phyloP scores from a whole-genome alignment of 192 early-diverging fungal genomes.

The Gonapodya sp. region DNA sequence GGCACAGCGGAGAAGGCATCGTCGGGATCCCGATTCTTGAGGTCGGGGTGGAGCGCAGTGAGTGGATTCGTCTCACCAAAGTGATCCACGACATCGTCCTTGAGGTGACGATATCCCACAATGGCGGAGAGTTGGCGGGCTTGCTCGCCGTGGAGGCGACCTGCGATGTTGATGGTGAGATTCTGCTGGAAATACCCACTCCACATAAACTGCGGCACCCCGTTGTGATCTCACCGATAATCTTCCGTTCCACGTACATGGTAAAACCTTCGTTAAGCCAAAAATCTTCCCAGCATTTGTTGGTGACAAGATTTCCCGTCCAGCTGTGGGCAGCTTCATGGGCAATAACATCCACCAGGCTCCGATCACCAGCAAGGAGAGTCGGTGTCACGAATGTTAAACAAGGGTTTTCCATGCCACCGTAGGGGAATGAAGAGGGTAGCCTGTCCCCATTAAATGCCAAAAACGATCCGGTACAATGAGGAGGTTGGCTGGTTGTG shows the following conservation, averaged over 20 bases:
- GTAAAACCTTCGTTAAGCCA: constrained; percentile 98
- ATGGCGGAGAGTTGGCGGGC: constrained; percentile 75
- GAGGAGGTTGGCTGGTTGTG: constrained; percentile 11
- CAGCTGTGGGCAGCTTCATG: constrained; percentile 92
- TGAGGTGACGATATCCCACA: constrained; percentile 66
- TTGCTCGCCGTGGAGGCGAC: constrained; percentile 65
- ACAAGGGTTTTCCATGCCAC: constrained; percentile 96
- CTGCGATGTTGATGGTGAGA: constrained; percentile 9
- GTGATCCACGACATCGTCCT: constrained; percentile 50
- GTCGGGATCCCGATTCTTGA: constrained; percentile 72
- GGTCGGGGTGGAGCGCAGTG: constrained; percentile 63
- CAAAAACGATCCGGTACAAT: too few relatives aligned
- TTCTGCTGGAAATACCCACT: neutral
- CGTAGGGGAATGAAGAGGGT: constrained; percentile 52
- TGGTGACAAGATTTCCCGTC: constrained; percentile 81
- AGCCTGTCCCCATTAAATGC: constrained; percentile 30
- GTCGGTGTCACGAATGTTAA: constrained; percentile 97
- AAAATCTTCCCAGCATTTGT: constrained; percentile 69
- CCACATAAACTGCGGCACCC: neutral
- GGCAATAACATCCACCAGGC: constrained; percentile 86
- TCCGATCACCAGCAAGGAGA: constrained; percentile 86
- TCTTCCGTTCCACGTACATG: constrained; percentile 87
- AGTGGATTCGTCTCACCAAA: constrained; percentile 56
- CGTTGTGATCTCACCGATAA: constrained; percentile 49
- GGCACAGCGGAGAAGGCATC: constrained; percentile 71